Conservation (phyloP, 371 early-diverging fungal species). For the Mucor indicus region DNA sequence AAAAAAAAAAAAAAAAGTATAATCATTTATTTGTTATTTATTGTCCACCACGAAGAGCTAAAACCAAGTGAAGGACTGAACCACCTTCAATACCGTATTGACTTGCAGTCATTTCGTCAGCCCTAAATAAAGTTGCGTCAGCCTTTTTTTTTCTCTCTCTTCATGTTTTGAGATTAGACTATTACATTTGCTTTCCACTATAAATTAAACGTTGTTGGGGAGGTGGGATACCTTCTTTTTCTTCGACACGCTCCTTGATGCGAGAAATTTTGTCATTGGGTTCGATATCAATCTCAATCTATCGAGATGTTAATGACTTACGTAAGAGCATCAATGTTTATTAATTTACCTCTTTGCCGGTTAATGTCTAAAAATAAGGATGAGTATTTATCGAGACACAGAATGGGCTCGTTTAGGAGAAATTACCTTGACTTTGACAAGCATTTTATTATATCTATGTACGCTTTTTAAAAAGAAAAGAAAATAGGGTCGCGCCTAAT, state of each 20-base stretch:
- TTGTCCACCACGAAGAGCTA: conserved; percentile 95
- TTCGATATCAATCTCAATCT: conserved; percentile 95
- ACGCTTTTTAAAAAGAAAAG: background rate
- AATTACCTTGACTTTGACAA: conserved; percentile 86
- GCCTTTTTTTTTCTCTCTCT: background rate
- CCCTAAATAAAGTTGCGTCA: conserved; percentile 45
- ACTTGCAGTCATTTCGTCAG: conserved; percentile 79
- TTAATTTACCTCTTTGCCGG: conserved; percentile 84
- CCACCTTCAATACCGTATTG: conserved; percentile 86
- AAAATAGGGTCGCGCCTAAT: conserved; percentile 1
- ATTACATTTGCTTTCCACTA: conserved; percentile 92
- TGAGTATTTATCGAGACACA: too few relatives aligned
- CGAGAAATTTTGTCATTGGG: conserved; percentile 83
- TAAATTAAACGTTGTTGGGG: conserved; percentile 94
- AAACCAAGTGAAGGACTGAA: conserved; percentile 93
- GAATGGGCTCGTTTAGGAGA: background rate
- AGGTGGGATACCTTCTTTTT: conserved; percentile 97
- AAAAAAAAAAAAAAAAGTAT: too few relatives aligned
- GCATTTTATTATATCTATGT: conserved; percentile 56
- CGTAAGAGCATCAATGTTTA: background rate
- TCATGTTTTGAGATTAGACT: background rate
- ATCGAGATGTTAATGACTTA: background rate
- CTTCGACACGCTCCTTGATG: conserved; percentile 93
- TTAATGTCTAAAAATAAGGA: conserved; percentile 94
- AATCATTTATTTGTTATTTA: conserved; percentile 4